Base-by-base conservation (phyloP, 2,329 filamentous ascomycete genomes). In the Epichloe uncinata region DNA sequence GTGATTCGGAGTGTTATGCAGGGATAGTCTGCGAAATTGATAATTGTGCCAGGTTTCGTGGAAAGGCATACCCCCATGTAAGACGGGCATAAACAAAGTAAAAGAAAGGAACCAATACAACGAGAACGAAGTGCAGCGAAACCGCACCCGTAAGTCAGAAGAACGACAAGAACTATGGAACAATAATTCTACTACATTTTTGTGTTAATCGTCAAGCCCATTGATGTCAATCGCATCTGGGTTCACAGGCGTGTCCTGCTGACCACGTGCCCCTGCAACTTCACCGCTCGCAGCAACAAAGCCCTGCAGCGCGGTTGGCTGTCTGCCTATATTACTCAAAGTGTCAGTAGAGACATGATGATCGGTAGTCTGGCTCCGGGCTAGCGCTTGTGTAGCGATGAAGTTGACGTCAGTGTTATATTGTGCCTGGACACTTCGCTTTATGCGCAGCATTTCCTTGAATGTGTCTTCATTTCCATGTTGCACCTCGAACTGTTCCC, bases 391-490 rank as follows among this genome's bases (percentile, higher is more conserved):
- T 5, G 88, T 94, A 9, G 93, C 93, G 66, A 98, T 96, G 63
- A 96, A 98, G 65, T 90, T 95, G 73, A 98, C 91, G 62, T 98
- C 93, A 42, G 94, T 98, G 63, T 97, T 97, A 75, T 94, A 98
- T 70, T 96, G 87, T 48, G 93, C 91, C 67, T 96, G 89, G 12
- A 98, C 93, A 67, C 88, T 95, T 64, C 93, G 77, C 75, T 97
- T 98, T 73, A 98, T 89, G 33, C 93, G 84, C 54, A 97, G 75
- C 93, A 98, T 98, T 66, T 98, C 93, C 72, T 95, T 96, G 76
- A 94, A 98, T 0, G 94, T 98, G 66, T 98, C 93, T 66, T 98
- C 94, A 69, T 98, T 98, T 56, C 93, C 93, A 63, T 98, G 93
- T 65, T 94, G 86, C 20, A 97, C 89, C 68, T 98, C 94, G 66